Conservation (phyloP, 2,329 filamentous ascomycete species). For the Bipolaris cookei region DNA sequence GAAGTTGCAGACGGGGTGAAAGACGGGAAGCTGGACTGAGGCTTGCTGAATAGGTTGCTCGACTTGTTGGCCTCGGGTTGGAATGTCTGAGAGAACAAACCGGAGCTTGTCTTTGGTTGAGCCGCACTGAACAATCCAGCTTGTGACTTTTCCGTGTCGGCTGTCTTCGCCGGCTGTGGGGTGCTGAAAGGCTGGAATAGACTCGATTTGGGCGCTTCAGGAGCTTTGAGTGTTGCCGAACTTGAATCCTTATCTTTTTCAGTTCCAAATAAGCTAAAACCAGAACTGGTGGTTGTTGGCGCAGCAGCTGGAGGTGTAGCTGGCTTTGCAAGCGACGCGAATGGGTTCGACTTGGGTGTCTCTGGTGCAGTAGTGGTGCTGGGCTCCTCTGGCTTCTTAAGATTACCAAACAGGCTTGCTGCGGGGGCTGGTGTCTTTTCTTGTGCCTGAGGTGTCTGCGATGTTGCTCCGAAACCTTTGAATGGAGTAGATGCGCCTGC, state of each 20-base stretch:
- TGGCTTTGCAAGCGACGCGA: conserved; percentile 26
- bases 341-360: conserved; percentile 29
- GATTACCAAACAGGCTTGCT: conserved; percentile 25
- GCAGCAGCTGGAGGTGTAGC: conserved; percentile 13
- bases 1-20: conserved; percentile 14
- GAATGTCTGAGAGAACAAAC: conserved; percentile 28
- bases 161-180: conserved; percentile 29
- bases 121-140: conserved; percentile 27
- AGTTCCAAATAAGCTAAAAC: conserved; percentile 25
- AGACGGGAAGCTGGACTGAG: conserved; percentile 15
- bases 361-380: conserved; percentile 19
- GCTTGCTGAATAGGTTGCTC: conserved; percentile 20
- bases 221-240: conserved; percentile 17
- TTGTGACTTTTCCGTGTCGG: conserved; percentile 21
- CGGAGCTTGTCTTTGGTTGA: conserved; percentile 30
- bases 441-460: conserved; percentile 20
- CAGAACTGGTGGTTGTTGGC: conserved; percentile 15
- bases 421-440: conserved; percentile 17
- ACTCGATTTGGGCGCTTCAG: conserved; percentile 23
- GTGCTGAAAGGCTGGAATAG: conserved; percentile 34
- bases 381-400: conserved; percentile 22
- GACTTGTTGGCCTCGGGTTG: conserved; percentile 21
- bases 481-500: conserved; percentile 14
- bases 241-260: conserved; percentile 8
- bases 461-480: conserved; percentile 13